phyloP scores from a whole-genome alignment of 1,139 yeast species.

The Debaryomyces fabryi region DNA sequence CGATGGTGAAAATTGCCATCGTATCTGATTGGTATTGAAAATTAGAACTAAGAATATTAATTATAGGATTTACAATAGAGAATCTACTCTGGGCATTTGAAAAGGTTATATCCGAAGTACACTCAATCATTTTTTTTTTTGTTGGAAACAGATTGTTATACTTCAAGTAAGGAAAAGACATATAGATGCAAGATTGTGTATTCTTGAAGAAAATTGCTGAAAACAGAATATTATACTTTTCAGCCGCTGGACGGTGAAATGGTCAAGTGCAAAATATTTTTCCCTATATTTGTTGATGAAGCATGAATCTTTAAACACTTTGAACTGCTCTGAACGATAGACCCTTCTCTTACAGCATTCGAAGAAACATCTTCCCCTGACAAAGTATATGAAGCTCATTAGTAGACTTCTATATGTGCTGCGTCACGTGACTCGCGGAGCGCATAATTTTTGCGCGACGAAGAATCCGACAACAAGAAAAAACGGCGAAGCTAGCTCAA shows the following conservation, averaged over 20 bases:
- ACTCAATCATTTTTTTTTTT: too few species aligned
- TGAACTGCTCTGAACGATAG: not conserved
- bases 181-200: not conserved
- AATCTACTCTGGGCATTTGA: not conserved
- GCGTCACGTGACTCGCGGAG: not conserved
- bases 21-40: not conserved
- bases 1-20: not conserved
- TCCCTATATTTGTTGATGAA: not conserved
- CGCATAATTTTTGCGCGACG: conserved; percentile 5
- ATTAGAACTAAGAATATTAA: not conserved
- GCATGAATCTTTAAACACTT: not conserved
- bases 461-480: conserved; percentile 5
- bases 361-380: not conserved
- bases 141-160: too few species aligned
- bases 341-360: not conserved
- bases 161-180: not conserved
- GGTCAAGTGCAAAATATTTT: not conserved
- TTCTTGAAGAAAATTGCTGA: not conserved
- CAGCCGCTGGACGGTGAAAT: not conserved
- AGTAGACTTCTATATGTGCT: not conserved
- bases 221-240: not conserved
- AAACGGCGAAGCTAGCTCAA: conserved; percentile 4
- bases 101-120: not conserved
- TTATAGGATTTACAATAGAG: not conserved
- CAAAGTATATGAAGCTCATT: not conserved